Conservation (phyloP, 2,329 filamentous ascomycete genomes). For the Penicillium sp. region DNA sequence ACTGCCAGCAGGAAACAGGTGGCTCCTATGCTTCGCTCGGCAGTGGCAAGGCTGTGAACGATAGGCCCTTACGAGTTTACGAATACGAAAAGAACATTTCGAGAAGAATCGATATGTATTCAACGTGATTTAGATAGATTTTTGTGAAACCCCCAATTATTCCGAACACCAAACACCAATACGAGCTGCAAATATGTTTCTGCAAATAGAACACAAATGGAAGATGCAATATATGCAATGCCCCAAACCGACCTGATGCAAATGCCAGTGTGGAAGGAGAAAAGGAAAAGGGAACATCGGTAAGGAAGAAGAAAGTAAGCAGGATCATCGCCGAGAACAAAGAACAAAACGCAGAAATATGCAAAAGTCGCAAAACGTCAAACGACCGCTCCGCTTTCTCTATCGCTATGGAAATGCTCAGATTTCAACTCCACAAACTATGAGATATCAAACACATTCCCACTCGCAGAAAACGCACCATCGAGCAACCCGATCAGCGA, state of each 20-base stretch:
- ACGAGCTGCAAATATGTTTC: constrained; percentile 6
- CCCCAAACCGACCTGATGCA: constrained; percentile 29
- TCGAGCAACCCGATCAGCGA: constrained; percentile 67
- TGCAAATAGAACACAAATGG: constrained; percentile 4
- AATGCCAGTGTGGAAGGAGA: constrained; percentile 27
- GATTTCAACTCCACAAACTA: constrained; percentile 6
- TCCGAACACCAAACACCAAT: constrained; percentile 16
- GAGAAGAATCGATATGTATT: background rate
- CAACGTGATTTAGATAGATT: background rate
- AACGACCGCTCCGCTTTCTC: constrained; percentile 1
- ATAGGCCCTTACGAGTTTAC: background rate
- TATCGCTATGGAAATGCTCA: constrained; percentile 4
- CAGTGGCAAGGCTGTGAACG: constrained; percentile 34
- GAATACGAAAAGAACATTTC: background rate
- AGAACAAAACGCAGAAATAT: constrained; percentile 4
- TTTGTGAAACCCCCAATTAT: constrained; percentile 7
- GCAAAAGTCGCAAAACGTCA: constrained; percentile 7
- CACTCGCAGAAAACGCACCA: constrained; percentile 74
- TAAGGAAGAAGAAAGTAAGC: constrained; percentile 1
- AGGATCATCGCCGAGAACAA: constrained; percentile 6
- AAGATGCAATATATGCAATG: constrained; percentile 28
- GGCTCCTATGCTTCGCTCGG: constrained; percentile 61
- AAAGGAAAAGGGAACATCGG: constrained; percentile 5
- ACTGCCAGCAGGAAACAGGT: constrained; percentile 67
- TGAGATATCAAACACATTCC: constrained; percentile 57